Percentiles rank a stretch among this genome's conserved stretches.
Evolutionary conservation across 1,139 yeast species (phyloP).

Genomic region (Oligophagozyma castellii): DNA sequence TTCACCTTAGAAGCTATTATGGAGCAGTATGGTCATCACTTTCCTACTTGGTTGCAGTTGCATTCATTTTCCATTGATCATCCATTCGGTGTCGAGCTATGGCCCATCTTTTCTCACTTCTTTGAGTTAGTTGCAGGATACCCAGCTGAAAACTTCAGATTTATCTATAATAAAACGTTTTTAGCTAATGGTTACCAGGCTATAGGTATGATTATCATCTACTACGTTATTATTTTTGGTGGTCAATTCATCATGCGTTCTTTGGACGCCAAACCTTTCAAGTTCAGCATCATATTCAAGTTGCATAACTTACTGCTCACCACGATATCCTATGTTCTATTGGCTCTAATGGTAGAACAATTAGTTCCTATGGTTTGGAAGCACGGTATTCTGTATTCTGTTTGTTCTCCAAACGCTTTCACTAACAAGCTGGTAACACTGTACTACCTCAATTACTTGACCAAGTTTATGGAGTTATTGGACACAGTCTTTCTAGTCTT

Average conservation of each 20-base stretch:
- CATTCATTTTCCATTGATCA: conserved; percentile 52
- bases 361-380: conserved; percentile 63
- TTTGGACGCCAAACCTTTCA: conserved; percentile 47
- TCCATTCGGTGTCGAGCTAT: conserved; percentile 81
- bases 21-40: too few relatives aligned
- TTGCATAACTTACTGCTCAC: conserved; percentile 76
- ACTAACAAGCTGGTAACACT: conserved; percentile 73
- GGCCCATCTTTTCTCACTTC: conserved; percentile 68
- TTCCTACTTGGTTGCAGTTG: conserved; percentile 12
- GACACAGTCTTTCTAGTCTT: conserved; percentile 89
- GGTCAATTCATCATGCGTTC: conserved; percentile 51
- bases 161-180: conserved; percentile 50
- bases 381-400: conserved; percentile 75
- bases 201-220: conserved; percentile 43
- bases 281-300: conserved; percentile 60
- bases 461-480: conserved; percentile 69
- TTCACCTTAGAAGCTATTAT: too few relatives aligned
- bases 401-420: conserved; percentile 72
- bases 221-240: conserved; percentile 74
- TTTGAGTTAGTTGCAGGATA: conserved; percentile 43
- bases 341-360: conserved; percentile 69
- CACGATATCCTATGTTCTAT: conserved; percentile 47
- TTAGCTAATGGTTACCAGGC: conserved; percentile 60
- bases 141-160: conserved; percentile 59
- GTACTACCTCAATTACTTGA: conserved; percentile 68